Percentiles rank a stretch among this genome's conserved stretches.
Evolutionary conservation across 2,329 filamentous ascomycete genomes (phyloP).

Genomic region (Periconia macrospinosa): DNA sequence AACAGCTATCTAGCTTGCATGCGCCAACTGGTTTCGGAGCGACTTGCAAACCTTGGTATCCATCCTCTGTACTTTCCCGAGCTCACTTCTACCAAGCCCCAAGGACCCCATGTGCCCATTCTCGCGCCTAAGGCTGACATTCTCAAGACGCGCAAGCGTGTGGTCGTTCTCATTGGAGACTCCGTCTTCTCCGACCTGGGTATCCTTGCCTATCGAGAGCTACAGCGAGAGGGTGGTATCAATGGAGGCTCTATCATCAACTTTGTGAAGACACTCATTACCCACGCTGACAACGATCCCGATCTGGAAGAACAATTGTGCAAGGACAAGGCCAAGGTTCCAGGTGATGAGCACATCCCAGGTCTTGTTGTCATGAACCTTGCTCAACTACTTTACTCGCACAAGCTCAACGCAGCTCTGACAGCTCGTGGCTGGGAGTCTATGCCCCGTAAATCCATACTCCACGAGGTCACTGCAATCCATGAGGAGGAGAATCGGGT

Average conservation of each 20-base stretch:
- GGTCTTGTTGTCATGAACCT: conserved; percentile 77
- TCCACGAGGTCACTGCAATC: conserved; percentile 59
- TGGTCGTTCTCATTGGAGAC: conserved; percentile 78
- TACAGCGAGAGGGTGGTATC: conserved; percentile 66
- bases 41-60: conserved; percentile 65
- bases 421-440: conserved; percentile 60
- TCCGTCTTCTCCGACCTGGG: conserved; percentile 73
- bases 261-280: conserved; percentile 56
- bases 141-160: conserved; percentile 59
- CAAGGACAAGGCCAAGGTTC: conserved; percentile 21
- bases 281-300: conserved; percentile 17
- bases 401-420: conserved; percentile 61
- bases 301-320: conserved; percentile 11
- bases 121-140: conserved; percentile 58
- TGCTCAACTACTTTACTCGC: conserved; percentile 77
- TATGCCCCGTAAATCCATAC: conserved; percentile 62
- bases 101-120: conserved; percentile 67
- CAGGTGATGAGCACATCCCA: conserved; percentile 38
- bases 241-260: conserved; percentile 70
- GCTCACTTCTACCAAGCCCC: conserved; percentile 43
- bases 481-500: conserved; percentile 63
- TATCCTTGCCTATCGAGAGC: conserved; percentile 69
- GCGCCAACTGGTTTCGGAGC: conserved; percentile 61
- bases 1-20: conserved; percentile 58
- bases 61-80: conserved; percentile 64